Conservation (phyloP, 495 filamentous ascomycete species). For the Niebla homalea region DNA sequence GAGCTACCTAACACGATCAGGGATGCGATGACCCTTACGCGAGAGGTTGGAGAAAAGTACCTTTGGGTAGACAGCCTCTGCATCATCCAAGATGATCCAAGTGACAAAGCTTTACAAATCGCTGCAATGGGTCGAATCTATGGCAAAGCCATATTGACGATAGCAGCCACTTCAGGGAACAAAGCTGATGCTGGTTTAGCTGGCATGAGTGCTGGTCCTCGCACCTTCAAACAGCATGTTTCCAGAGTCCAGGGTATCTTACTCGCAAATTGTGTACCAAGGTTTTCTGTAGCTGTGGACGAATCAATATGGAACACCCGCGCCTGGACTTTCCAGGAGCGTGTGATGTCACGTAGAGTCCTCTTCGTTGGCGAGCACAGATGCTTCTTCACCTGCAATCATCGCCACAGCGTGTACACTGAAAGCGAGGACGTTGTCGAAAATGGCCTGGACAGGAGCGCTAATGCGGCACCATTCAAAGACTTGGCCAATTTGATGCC, state of each 20-base stretch:
- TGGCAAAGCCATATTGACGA: constrained; percentile 10
- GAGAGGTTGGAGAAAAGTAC: constrained; percentile 11
- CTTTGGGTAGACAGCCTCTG: constrained; percentile 22
- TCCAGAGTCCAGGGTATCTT: constrained; percentile 4
- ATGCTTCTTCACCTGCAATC: constrained; percentile 26
- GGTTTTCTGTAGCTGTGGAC: neutral
- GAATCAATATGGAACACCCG: constrained; percentile 12
- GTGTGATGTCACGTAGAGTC: constrained; percentile 10
- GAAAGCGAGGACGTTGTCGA: constrained; percentile 5
- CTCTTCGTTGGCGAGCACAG: constrained; percentile 24
- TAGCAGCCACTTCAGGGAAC: constrained; percentile 10
- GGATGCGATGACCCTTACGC: constrained; percentile 14
- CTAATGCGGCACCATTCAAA: neutral
- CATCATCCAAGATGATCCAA: constrained; percentile 16
- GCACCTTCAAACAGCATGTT: constrained; percentile 2
- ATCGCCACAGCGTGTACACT: constrained; percentile 4
- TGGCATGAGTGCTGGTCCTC: constrained; percentile 2
- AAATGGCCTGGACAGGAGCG: neutral
- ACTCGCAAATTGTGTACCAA: constrained; percentile 3
- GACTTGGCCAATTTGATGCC: constrained; percentile 5
- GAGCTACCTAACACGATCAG: constrained; percentile 13
- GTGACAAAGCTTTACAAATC: constrained; percentile 11
- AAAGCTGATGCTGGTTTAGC: constrained; percentile 7
- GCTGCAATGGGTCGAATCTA: constrained; percentile 15
- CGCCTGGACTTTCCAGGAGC: constrained; percentile 20